Evolutionary conservation across 768 basidiomycete genomes (phyloP).

Genomic region (Sistotremastrum niveocremeum): DNA sequence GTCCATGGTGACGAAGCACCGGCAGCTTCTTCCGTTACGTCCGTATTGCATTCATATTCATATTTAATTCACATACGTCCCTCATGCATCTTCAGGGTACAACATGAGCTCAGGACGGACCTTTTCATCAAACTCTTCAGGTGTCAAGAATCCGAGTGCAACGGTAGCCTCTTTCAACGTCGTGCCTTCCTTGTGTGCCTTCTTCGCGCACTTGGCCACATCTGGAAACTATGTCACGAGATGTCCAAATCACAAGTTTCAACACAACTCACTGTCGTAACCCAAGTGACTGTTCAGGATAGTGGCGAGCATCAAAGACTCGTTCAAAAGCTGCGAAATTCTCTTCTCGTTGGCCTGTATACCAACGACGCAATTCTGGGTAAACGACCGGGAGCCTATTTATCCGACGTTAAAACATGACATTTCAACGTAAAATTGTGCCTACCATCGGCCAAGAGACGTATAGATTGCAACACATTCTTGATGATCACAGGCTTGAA

Average conservation of each 20-base stretch:
- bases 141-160: constrained; percentile 67
- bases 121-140: constrained; percentile 89
- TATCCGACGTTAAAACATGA: not conserved
- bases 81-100: constrained; percentile 43
- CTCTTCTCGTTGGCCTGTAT: constrained; percentile 94
- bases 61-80: not conserved
- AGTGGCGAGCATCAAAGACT: constrained; percentile 96
- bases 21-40: too few relatives aligned
- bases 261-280: constrained; percentile 75
- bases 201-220: constrained; percentile 97
- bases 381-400: constrained; percentile 79
- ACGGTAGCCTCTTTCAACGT: constrained; percentile 95
- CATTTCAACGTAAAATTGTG: not conserved
- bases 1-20: too few relatives aligned
- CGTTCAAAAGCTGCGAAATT: constrained; percentile 78
- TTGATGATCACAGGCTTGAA: constrained; percentile 99
- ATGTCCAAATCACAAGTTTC: not conserved
- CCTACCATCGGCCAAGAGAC: constrained; percentile 79
- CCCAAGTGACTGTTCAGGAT: constrained; percentile 93
- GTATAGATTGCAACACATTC: constrained; percentile 93
- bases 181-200: constrained; percentile 97
- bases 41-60: too few relatives aligned
- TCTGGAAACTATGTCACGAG: constrained; percentile 32
- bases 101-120: constrained; percentile 90
- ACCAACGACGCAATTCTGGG: constrained; percentile 92